Evolutionary conservation across 176 grass and related monocot species (phyloP).

Genomic region (Raddia distichophylla): DNA sequence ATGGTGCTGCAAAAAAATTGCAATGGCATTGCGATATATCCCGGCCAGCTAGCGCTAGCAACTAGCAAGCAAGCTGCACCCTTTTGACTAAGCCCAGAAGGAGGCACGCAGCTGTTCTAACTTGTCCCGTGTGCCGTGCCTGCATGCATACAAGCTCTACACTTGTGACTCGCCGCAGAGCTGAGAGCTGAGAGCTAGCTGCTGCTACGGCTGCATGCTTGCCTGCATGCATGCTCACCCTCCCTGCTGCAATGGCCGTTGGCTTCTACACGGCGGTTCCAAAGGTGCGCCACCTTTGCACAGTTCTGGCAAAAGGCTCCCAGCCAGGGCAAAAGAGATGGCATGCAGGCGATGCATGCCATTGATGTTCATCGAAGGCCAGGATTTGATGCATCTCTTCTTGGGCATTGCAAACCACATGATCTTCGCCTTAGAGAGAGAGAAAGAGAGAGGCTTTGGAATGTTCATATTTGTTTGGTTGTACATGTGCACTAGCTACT

Average conservation of each 20-base stretch:
- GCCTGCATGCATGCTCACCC: not conserved
- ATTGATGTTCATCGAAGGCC: not conserved
- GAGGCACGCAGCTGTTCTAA: too few relatives aligned
- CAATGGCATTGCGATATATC: too few relatives aligned
- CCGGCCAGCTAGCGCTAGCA: too few relatives aligned
- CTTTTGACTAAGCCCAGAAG: too few relatives aligned
- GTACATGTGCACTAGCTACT: not conserved
- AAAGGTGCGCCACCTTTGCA: constrained; percentile 43
- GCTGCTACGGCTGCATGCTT: not conserved
- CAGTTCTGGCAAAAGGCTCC: constrained; percentile 24
- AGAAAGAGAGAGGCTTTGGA: constrained; percentile 13
- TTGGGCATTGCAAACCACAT: not conserved
- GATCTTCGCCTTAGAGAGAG: not conserved
- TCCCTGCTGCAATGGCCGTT: not conserved
- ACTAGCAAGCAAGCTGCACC: too few relatives aligned
- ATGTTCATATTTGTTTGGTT: constrained; percentile 57
- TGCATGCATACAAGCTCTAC: too few relatives aligned
- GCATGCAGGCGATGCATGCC: too few relatives aligned
- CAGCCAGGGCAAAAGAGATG: constrained; percentile 1
- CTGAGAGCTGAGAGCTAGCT: not conserved
- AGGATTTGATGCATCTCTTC: not conserved
- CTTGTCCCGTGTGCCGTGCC: not conserved
- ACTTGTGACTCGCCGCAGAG: not conserved
- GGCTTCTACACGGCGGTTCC: constrained; percentile 25
- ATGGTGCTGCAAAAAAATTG: too few relatives aligned